Conservation (phyloP, 495 filamentous ascomycete genomes). For the Aspergillus carlsbadensis region DNA sequence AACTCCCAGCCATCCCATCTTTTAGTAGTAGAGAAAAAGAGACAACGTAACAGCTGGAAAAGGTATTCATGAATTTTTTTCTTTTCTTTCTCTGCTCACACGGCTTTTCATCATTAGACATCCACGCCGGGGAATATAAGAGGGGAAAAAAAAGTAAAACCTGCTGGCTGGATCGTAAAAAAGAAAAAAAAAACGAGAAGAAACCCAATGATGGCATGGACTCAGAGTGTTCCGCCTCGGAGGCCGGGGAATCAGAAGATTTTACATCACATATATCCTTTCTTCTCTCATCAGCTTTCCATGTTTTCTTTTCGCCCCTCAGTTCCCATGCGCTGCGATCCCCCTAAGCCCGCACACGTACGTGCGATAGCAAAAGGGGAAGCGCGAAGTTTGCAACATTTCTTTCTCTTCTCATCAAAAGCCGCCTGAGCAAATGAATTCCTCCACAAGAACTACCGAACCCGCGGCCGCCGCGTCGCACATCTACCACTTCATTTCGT, state of each 20-base stretch:
- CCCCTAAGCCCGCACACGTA: conserved; percentile 1
- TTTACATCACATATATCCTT: too few relatives aligned
- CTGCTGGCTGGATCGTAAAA: conserved; percentile 21
- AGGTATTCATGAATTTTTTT: conserved; percentile 46
- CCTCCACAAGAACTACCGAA: conserved; percentile 50
- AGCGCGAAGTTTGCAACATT: conserved; percentile 35
- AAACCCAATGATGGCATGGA: conserved; percentile 38
- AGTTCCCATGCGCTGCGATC: conserved; percentile 29
- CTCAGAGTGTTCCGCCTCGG: conserved; percentile 31
- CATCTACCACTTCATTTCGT: conserved; percentile 91
- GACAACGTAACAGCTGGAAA: conserved; percentile 26
- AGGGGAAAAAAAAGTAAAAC: background rate
- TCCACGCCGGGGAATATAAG: conserved; percentile 26
- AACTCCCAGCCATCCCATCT: conserved; percentile 35
- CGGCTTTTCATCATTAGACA: conserved; percentile 31
- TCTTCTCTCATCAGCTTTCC: too few relatives aligned
- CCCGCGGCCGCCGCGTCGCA: conserved; percentile 45
- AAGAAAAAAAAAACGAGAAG: conserved; percentile 20
- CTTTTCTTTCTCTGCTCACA: conserved; percentile 40
- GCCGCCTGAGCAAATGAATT: conserved; percentile 43
- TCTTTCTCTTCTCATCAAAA: conserved; percentile 1
- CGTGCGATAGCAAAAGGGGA: conserved; percentile 8
- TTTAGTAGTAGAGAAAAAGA: conserved; percentile 31
- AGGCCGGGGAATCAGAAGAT: conserved; percentile 15
- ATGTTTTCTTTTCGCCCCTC: too few relatives aligned